Evolutionary conservation across 257 asterid species (phyloP).

Genomic region (Solanum microdontum): DNA sequence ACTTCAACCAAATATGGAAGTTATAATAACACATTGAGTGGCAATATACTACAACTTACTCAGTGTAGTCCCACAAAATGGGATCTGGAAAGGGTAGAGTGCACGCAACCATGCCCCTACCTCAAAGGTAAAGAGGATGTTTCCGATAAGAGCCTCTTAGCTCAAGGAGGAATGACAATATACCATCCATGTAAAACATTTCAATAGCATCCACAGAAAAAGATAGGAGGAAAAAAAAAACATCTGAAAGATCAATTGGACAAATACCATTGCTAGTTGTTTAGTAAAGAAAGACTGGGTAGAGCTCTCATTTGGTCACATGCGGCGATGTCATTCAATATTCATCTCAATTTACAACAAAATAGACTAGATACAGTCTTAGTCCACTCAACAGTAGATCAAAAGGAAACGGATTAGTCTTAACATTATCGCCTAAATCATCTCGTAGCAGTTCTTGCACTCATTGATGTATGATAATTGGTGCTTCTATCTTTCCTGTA

Average conservation of each 20-base stretch:
- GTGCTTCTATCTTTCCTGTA: conserved; percentile 89
- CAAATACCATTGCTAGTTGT: not conserved
- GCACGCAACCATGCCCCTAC: not conserved
- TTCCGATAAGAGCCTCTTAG: not conserved
- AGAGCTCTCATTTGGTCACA: not conserved
- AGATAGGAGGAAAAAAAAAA: not conserved
- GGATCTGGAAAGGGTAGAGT: not conserved
- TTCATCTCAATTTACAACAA: not conserved
- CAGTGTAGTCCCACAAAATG: not conserved
- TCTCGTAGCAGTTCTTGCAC: conserved; percentile 56
- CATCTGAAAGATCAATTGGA: not conserved
- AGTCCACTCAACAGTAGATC: not conserved
- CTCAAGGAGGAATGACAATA: not conserved
- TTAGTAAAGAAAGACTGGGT: not conserved
- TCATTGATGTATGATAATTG: conserved; percentile 72
- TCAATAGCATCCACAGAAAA: not conserved
- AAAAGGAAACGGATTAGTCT: not conserved
- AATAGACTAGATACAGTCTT: not conserved
- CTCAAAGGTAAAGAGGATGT: not conserved
- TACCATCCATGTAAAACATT: not conserved
- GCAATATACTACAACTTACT: not conserved
- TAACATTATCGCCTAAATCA: not conserved
- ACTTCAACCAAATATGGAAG: not conserved
- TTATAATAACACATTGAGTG: not conserved
- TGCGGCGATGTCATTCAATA: not conserved